These are phyloP conservation scores for Trichoderma sp. DNA, from an alignment of 2,329 filamentous ascomycete genomes.

Conservation along the genomic window DNA sequence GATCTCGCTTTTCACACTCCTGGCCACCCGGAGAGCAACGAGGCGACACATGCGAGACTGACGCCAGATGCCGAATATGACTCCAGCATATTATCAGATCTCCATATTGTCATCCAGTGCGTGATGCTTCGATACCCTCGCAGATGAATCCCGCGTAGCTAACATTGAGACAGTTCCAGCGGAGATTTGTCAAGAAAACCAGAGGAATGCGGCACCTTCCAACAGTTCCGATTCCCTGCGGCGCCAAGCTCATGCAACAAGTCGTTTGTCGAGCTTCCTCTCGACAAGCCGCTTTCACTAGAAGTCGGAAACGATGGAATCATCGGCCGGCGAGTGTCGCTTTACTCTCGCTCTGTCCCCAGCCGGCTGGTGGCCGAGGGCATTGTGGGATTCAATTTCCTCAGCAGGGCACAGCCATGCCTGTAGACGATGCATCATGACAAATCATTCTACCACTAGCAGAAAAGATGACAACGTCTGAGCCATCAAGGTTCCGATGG, in stretches of 20 bases:
- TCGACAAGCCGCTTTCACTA: slow-evolving; percentile 45
- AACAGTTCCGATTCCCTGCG: slow-evolving; percentile 39
- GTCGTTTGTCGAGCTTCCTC: slow-evolving; percentile 38
- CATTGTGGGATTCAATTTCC: slow-evolving; percentile 52
- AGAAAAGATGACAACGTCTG: neutral
- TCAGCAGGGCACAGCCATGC: slow-evolving; percentile 26
- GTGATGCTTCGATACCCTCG: slow-evolving; percentile 26
- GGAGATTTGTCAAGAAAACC: slow-evolving; percentile 47
- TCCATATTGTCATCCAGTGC: slow-evolving; percentile 50
- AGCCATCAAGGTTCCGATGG: slow-evolving; percentile 21
- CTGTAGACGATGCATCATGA: neutral
- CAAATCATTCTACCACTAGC: no score
- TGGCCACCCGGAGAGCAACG: slow-evolving; percentile 39
- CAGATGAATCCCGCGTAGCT: neutral
- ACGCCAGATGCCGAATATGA: slow-evolving; percentile 35
- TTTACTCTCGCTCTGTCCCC: slow-evolving; percentile 35
- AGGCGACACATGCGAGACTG: slow-evolving; percentile 48
- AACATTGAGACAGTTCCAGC: slow-evolving; percentile 36
- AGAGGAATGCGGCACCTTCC: slow-evolving; percentile 47
- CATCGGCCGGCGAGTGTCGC: slow-evolving; percentile 51
- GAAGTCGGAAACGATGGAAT: slow-evolving; percentile 50
- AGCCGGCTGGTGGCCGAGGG: slow-evolving; percentile 48
- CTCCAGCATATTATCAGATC: slow-evolving; percentile 28
- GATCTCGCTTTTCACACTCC: slow-evolving; percentile 50
- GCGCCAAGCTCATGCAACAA: slow-evolving; percentile 19